Conservation (phyloP, 805 yeast genomes). For the Candida ipomoeae region DNA sequence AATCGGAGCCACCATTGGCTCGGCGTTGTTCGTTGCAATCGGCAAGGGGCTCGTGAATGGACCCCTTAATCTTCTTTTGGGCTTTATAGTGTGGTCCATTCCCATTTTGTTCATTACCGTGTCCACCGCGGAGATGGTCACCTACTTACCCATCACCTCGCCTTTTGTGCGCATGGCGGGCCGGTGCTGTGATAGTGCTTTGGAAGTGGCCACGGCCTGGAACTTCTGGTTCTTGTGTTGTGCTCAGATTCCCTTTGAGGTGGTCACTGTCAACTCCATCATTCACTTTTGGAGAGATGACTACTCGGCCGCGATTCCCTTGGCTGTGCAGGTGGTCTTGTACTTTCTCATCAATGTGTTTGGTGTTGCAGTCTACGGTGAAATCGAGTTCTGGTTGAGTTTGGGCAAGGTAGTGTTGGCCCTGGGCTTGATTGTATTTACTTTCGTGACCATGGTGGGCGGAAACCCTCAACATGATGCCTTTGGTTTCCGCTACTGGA, state of each 20-base stretch:
- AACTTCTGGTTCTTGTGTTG: slow-evolving; percentile 75
- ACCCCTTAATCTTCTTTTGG: slow-evolving; percentile 62
- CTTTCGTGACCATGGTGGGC: slow-evolving; percentile 20
- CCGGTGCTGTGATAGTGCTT: slow-evolving; percentile 69
- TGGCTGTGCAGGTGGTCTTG: slow-evolving; percentile 59
- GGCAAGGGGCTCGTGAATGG: slow-evolving; percentile 63
- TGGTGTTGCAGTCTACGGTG: slow-evolving; percentile 51
- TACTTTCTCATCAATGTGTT: slow-evolving; percentile 50
- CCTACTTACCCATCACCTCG: slow-evolving; percentile 69
- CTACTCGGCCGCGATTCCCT: slow-evolving; percentile 66
- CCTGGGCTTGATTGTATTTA: slow-evolving; percentile 17
- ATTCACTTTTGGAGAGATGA: slow-evolving; percentile 79
- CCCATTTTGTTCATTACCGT: slow-evolving; percentile 66
- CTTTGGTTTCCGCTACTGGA: slow-evolving; percentile 20
- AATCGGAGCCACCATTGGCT: slow-evolving; percentile 80
- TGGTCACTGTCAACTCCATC: slow-evolving; percentile 73
- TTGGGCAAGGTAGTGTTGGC: slow-evolving; percentile 34
- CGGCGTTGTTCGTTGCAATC: slow-evolving; percentile 72
- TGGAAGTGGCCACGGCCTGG: slow-evolving; percentile 75
- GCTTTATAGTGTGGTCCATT: slow-evolving; percentile 64
- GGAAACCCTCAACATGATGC: slow-evolving; percentile 21
- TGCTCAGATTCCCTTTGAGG: slow-evolving; percentile 77
- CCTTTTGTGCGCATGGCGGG: slow-evolving; percentile 76
- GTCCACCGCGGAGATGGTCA: slow-evolving; percentile 74
- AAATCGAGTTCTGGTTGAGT: slow-evolving; percentile 48